A percentile compares a stretch with the other conserved stretches of the same genome.
Evolutionary conservation across 2,329 filamentous ascomycete genomes (phyloP).

Genomic region (Mollisiaceae sp.): DNA sequence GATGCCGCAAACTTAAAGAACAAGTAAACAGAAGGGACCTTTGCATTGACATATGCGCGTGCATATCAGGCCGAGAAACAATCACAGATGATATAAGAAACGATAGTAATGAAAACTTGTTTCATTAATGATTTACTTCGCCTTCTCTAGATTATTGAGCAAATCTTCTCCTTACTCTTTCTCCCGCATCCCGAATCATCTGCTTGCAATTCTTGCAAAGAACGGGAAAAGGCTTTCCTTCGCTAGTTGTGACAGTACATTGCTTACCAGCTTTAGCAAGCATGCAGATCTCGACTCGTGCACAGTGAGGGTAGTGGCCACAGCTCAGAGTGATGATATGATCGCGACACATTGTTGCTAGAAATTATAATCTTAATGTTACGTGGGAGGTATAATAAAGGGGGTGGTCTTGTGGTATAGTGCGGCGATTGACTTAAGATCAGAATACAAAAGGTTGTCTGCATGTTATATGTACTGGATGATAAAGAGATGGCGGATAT

Average conservation of each 20-base stretch:
- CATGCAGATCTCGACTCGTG: conserved; percentile 1
- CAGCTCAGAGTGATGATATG: conserved; percentile 3
- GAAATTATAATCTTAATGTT: not conserved
- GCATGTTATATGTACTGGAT: too few relatives aligned
- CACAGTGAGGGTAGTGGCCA: conserved; percentile 10
- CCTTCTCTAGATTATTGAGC: not conserved
- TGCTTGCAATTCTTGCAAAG: not conserved
- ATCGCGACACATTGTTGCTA: conserved; percentile 4
- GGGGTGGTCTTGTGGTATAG: not conserved
- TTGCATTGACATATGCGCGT: too few relatives aligned
- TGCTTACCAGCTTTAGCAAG: not conserved
- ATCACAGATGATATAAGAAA: too few relatives aligned
- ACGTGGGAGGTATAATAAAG: not conserved
- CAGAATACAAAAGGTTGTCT: too few relatives aligned
- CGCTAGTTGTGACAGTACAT: not conserved
- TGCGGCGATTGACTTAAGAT: not conserved
- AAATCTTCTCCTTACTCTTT: conserved; percentile 8
- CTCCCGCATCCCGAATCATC: conserved; percentile 12
- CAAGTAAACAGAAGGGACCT: too few relatives aligned
- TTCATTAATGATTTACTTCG: not conserved
- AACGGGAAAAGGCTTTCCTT: not conserved
- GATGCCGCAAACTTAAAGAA: too few relatives aligned
- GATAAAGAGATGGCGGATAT: too few relatives aligned
- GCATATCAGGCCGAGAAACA: too few relatives aligned
- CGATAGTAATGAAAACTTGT: too few relatives aligned